Evolutionary conservation across 1,139 yeast genomes (phyloP).

Genomic region (Spathaspora sp.): DNA sequence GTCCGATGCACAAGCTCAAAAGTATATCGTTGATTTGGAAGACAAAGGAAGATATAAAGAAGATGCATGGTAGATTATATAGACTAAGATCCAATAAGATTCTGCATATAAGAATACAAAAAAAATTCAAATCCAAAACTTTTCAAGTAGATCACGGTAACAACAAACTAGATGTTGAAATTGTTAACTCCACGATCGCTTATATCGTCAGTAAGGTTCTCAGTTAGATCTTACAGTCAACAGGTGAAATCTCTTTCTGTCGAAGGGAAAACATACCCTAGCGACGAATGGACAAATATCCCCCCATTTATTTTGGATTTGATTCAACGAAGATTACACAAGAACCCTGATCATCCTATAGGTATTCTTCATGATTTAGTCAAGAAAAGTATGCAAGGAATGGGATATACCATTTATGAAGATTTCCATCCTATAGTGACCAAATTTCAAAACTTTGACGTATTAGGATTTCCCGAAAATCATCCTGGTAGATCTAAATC

Average conservation of each 20-base stretch:
- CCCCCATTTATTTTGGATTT: slow-evolving; percentile 71
- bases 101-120: neutral
- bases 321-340: slow-evolving; percentile 73
- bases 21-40: slow-evolving; percentile 60
- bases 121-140: neutral
- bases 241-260: slow-evolving; percentile 38
- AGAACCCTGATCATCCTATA: slow-evolving; percentile 77
- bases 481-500: slow-evolving; percentile 94
- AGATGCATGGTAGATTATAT: slow-evolving; percentile 73
- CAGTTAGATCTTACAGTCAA: slow-evolving; percentile 11
- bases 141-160: neutral
- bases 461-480: slow-evolving; percentile 83
- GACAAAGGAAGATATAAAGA: slow-evolving; percentile 70
- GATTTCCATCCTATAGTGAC: slow-evolving; percentile 84
- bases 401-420: slow-evolving; percentile 80
- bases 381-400: slow-evolving; percentile 60
- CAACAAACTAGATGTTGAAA: slow-evolving; percentile 3
- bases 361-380: slow-evolving; percentile 79
- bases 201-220: slow-evolving; percentile 1
- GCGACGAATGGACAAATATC: slow-evolving; percentile 85
- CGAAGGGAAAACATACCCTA: slow-evolving; percentile 51
- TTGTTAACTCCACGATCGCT: slow-evolving; percentile 3
- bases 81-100: neutral
- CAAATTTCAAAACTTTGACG: slow-evolving; percentile 82
- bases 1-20: slow-evolving; percentile 47